phyloP scores from a whole-genome alignment of 1,284 basidiomycete genomes.

The Athelia sp. region DNA sequence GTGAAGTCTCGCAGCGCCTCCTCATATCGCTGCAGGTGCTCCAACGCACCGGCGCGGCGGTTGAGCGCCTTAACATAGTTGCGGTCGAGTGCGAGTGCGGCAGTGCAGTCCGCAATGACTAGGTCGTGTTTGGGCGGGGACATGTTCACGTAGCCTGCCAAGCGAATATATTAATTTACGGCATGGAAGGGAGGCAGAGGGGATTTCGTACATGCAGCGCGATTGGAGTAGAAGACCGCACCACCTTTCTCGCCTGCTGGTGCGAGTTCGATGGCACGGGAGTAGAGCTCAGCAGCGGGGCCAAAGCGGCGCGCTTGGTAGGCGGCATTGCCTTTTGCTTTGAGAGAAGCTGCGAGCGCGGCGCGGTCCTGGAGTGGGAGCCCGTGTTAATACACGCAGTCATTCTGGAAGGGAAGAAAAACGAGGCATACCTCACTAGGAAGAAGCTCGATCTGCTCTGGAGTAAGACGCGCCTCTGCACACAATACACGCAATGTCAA shows the following conservation, averaged over 20 bases:
- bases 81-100: conserved; percentile 81
- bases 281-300: conserved; percentile 82
- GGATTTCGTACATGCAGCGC: conserved; percentile 79
- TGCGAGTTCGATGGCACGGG: conserved; percentile 84
- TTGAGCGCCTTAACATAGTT: conserved; percentile 96
- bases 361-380: conserved; percentile 58
- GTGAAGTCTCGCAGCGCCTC: conserved; percentile 93
- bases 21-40: conserved; percentile 72
- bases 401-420: conserved; percentile 17
- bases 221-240: conserved; percentile 95
- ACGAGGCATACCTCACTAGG: conserved; percentile 24
- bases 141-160: conserved; percentile 91
- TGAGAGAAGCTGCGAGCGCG: conserved; percentile 75
- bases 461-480: conserved; percentile 17
- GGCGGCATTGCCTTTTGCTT: conserved; percentile 85
- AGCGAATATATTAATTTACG: conserved; percentile 7
- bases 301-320: conserved; percentile 80
- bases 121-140: conserved; percentile 77
- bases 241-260: conserved; percentile 84
- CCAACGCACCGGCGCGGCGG: conserved; percentile 83
- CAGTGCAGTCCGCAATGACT: conserved; percentile 89
- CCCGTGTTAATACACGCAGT: neutral
- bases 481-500: conserved; percentile 3
- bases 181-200: neutral
- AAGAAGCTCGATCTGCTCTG: conserved; percentile 29